Evolutionary conservation across 768 basidiomycete species (phyloP), one percentile per base, ranked within the genome.

Genomic region (Candolleomyces aberdarensis): DNA sequence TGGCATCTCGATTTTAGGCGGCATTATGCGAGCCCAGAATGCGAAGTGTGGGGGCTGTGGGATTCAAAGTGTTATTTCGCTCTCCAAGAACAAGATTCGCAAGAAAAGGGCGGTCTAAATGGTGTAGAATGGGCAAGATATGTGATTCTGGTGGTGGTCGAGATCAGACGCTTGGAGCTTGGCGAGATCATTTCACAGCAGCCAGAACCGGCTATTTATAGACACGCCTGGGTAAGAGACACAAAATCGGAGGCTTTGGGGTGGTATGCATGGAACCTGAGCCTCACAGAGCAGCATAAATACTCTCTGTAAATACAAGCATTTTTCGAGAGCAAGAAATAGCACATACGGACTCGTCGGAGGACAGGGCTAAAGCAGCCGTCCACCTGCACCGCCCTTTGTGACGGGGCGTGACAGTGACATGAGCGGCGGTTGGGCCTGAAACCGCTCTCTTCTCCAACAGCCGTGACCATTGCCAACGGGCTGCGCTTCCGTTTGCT

Each of bases 1-100:
- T 26, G 84, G 81, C 58, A 79, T 79, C 46, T 82, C 76, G 62
- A 75, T 76, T 49, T 67, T 60, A 39, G 77, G 69, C 65, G 80
- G 56, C 73, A 74, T 74, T 72, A 44, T 44, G n/a, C 61, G 14
- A 57, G 52, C 44, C 44, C 3, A 14, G 36, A 36, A 36, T 36
- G 36, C 36, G 6, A 32, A 36, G 6, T 7, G 36, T 36, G 36
- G 36, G 11, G 36, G 36, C 36, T 36, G 5, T 36, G 36, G 36
- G 36, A 11, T 36, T 36, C 36, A 36, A 36, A 17, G 10, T 14
- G 44, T 46, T 46, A 46, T 17, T 46, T 46, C 44, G 36, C 31
- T 29, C 14, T 41, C 39, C 54, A 56, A 1, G 41, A 36, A 36
- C 36, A 7, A 36, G 36, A 36, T 11, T 36, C 11, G 19, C 46